These are phyloP conservation scores for Patellifolia procumbens DNA, from an alignment of 179 eudicot genomes.

Conservation along the genomic window DNA sequence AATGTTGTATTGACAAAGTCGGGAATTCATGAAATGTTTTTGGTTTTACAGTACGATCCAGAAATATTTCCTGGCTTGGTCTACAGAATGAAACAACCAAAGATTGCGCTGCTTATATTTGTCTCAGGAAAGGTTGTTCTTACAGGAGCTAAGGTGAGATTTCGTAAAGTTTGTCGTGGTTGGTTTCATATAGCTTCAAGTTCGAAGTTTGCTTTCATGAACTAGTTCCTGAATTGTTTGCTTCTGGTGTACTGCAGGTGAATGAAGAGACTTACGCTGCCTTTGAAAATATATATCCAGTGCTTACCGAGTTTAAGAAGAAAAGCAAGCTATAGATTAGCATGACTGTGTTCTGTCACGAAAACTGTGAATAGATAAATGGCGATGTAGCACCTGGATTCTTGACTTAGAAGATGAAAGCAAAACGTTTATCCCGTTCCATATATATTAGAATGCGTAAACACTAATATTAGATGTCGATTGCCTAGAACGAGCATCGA, in stretches of 20 bases:
- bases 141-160: constrained; percentile 79
- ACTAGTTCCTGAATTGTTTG: background rate
- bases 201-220: background rate
- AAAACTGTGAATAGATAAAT: constrained; percentile 7
- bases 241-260: constrained; percentile 38
- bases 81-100: constrained; percentile 89
- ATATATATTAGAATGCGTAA: background rate
- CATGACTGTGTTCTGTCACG: background rate
- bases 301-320: constrained; percentile 67
- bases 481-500: background rate
- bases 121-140: constrained; percentile 89
- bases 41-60: constrained; percentile 68
- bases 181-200: background rate
- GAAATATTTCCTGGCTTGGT: constrained; percentile 87
- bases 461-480: background rate
- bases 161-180: background rate
- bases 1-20: constrained; percentile 10
- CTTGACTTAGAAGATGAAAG: background rate
- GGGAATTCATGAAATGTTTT: constrained; percentile 16
- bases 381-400: background rate
- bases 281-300: constrained; percentile 81
- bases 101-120: constrained; percentile 76
- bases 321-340: constrained; percentile 12
- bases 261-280: constrained; percentile 75
- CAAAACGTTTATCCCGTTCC: background rate